A percentile compares a stretch with the other conserved stretches of the same genome.
Conservation (phyloP, 2,329 filamentous ascomycete genomes). For the Magnaporthiopsis poae region DNA sequence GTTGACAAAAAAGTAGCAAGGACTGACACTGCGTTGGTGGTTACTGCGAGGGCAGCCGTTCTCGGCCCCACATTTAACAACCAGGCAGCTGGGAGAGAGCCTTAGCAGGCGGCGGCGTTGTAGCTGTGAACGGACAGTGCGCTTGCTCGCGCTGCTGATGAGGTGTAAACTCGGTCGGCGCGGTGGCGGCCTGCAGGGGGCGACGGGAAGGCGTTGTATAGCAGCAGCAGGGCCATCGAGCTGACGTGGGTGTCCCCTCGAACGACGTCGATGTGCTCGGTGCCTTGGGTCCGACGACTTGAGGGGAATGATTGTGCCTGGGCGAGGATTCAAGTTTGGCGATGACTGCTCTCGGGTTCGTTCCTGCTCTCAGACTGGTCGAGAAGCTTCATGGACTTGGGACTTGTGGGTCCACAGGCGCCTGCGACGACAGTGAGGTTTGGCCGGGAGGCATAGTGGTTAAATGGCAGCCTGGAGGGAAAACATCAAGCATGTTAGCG, state of each 20-base stretch:
- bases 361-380: constrained; percentile 49
- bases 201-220: constrained; percentile 16
- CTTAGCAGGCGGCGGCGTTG: constrained; percentile 17
- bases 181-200: constrained; percentile 9
- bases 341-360: constrained; percentile 12
- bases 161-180: constrained; percentile 15
- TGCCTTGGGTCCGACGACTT: constrained; percentile 7
- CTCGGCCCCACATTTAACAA: no score
- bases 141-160: constrained; percentile 12
- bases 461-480: constrained; percentile 18
- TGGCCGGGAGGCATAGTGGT: neutral
- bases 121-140: constrained; percentile 15
- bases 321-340: constrained; percentile 15
- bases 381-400: constrained; percentile 48
- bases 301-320: constrained; percentile 8
- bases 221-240: constrained; percentile 13
- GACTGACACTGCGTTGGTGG: no score
- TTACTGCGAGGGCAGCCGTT: no score
- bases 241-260: constrained; percentile 15
- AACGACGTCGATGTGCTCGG: constrained; percentile 16
- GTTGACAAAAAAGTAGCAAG: no score
- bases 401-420: neutral
- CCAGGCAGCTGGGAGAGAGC: constrained; percentile 15
- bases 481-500: no score
- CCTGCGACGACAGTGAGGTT: neutral